Evolutionary conservation across 768 basidiomycete species (phyloP).

Genomic region (Boletus barrowsii): DNA sequence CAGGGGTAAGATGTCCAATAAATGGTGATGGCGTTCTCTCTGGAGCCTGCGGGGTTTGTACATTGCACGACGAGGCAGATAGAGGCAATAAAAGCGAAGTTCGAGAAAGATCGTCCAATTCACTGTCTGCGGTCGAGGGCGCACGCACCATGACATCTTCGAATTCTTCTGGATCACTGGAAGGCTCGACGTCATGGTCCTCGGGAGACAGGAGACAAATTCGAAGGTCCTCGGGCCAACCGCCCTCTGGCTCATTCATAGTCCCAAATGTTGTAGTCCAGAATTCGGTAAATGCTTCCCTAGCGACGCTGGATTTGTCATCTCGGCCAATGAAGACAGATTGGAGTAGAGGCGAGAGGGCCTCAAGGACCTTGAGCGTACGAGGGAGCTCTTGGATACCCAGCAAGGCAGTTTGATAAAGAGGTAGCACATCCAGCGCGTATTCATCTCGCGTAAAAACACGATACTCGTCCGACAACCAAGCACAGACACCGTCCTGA

Average conservation of each 20-base stretch:
- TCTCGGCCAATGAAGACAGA: slow-evolving; percentile 54
- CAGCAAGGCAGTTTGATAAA: slow-evolving; percentile 61
- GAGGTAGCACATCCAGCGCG: slow-evolving; percentile 53
- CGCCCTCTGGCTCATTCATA: slow-evolving; percentile 39
- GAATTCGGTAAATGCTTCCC: slow-evolving; percentile 57
- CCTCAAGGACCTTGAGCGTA: slow-evolving; percentile 40
- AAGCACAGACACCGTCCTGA: slow-evolving; percentile 54
- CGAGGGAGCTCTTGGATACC: slow-evolving; percentile 47
- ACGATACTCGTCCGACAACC: slow-evolving; percentile 60
- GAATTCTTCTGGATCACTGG: slow-evolving; percentile 24
- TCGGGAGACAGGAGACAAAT: slow-evolving; percentile 28
- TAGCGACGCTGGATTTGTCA: slow-evolving; percentile 42
- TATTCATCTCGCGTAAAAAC: slow-evolving; percentile 55
- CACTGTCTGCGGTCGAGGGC: slow-evolving; percentile 1
- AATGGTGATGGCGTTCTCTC: slow-evolving; percentile 16
- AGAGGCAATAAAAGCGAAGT: slow-evolving; percentile 14
- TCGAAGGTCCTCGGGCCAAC: slow-evolving; percentile 53
- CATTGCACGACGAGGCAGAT: slow-evolving; percentile 1
- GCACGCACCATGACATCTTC: slow-evolving; percentile 11
- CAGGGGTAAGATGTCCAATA: slow-evolving; percentile 28
- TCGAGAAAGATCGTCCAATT: slow-evolving; percentile 3
- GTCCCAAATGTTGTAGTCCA: slow-evolving; percentile 53
- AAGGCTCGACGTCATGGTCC: slow-evolving; percentile 17
- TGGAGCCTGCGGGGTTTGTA: background rate
- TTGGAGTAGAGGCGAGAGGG: slow-evolving; percentile 49